These are phyloP conservation scores for Dunaliella primolecta DNA, from an alignment of 139 green algal genomes.

Conservation along the genomic window DNA sequence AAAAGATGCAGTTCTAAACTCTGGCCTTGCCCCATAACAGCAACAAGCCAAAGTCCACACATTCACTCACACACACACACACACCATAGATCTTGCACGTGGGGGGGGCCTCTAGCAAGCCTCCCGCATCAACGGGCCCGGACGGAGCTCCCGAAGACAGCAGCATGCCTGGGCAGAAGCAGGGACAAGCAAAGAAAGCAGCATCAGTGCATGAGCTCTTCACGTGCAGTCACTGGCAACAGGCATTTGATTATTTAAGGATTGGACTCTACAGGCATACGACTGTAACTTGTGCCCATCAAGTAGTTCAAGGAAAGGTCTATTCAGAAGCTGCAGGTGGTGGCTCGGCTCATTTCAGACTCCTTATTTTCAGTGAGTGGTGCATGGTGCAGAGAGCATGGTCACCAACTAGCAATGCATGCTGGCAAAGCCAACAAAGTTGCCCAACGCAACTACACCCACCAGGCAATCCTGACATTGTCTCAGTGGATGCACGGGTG, in stretches of 20 bases:
- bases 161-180: constrained; percentile 52
- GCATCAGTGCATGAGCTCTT: not conserved
- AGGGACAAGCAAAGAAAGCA: not conserved
- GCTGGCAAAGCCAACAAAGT: too few relatives aligned
- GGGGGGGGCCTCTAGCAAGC: constrained; percentile 40
- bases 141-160: constrained; percentile 26
- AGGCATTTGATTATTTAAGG: not conserved
- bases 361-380: too few relatives aligned
- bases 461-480: constrained; percentile 81
- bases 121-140: constrained; percentile 1
- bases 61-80: too few relatives aligned
- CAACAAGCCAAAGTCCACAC: too few relatives aligned
- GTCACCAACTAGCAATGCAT: too few relatives aligned
- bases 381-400: too few relatives aligned
- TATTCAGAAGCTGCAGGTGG: not conserved
- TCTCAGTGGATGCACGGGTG: constrained; percentile 70
- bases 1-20: too few relatives aligned
- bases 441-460: too few relatives aligned
- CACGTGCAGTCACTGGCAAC: too few relatives aligned
- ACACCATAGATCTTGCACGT: not conserved
- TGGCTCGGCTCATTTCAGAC: too few relatives aligned
- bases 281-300: not conserved
- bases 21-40: too few relatives aligned
- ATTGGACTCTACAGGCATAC: not conserved
- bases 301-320: not conserved